Evolutionary conservation across 495 filamentous ascomycete genomes (phyloP), one percentile per base, ranked within the genome.

Genomic region (Pyrenula massariospora): DNA sequence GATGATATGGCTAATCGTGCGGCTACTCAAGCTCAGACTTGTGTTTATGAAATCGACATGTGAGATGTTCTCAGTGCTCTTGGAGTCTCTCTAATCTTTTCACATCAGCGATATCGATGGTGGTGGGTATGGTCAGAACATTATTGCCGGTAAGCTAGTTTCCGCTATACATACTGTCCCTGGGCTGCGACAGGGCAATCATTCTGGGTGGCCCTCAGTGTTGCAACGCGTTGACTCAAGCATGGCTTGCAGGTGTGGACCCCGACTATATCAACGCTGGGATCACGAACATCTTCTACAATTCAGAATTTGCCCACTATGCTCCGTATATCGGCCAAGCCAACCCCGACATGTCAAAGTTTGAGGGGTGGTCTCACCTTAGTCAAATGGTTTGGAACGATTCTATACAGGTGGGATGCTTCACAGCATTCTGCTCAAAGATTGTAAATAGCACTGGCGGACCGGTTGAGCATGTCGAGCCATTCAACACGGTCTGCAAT

Each of bases 371-470:
- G 82, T 89, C 91, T 57, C 92, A 98, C 69, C 88, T 88, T 76
- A 81, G 86, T n/a, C 89, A 95, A 74, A 76, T 96, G 22, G 80
- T 97, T 42, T 98, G 93, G 93, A 83, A 84, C 67, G 65, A 42
- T 5, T 85, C 87, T 53, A 81, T 70, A 15, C 63, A 77, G 36
- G 75, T 97, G 42, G 93, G 89, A 59, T 98, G 93, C 69, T 78
- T 77, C 54, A 80, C 83, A 25, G 68, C 80, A 3, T 62, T 68
- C 24, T 88, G 85, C 70, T 31, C 67, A n/a, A 66, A 60, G 58
- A 65, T 82, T 54, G 65, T 65, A 56, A 75, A 79, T 57, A 71
- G 70, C 49, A 75, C 74, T 63, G 76, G 75, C 65, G 57, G 65
- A 1, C 52, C 71, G 12, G 70, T 80, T 15, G 31, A 42, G 15